Conservation (phyloP, 2,329 filamentous ascomycete genomes). For the Parafenestella ontariensis region DNA sequence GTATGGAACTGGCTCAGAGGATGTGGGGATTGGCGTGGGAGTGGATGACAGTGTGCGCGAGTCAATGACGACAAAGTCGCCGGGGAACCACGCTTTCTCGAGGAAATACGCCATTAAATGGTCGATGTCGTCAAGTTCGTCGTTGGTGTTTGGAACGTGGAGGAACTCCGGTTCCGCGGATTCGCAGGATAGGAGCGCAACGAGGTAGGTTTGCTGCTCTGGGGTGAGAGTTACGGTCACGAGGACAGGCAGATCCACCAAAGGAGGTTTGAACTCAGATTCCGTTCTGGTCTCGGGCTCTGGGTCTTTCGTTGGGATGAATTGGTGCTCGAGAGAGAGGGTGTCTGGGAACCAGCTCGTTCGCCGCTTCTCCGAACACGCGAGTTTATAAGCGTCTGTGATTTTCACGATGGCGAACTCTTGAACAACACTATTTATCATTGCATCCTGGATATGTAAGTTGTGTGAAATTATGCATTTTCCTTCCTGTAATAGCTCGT, state of each 20-base stretch:
- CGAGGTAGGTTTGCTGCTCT: background rate
- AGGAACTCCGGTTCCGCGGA: background rate
- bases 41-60: background rate
- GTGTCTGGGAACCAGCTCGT: background rate
- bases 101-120: background rate
- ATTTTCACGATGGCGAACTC: background rate
- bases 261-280: too few relatives aligned
- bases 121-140: background rate
- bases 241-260: background rate
- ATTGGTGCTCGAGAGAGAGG: background rate
- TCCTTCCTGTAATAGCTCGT: background rate
- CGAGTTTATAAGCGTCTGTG: background rate
- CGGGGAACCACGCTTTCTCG: background rate
- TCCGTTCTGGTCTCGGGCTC: too few relatives aligned
- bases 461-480: background rate
- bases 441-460: background rate
- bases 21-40: background rate
- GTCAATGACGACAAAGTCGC: background rate
- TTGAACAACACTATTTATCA: background rate
- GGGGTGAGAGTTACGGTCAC: background rate
- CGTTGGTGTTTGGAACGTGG: background rate
- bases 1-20: background rate
- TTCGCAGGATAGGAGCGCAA: background rate
- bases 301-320: background rate
- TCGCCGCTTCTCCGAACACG: background rate